Evolutionary conservation across 768 basidiomycete species (phyloP), one percentile per base, ranked within the genome.

Genomic region (Auriscalpium vulgare): DNA sequence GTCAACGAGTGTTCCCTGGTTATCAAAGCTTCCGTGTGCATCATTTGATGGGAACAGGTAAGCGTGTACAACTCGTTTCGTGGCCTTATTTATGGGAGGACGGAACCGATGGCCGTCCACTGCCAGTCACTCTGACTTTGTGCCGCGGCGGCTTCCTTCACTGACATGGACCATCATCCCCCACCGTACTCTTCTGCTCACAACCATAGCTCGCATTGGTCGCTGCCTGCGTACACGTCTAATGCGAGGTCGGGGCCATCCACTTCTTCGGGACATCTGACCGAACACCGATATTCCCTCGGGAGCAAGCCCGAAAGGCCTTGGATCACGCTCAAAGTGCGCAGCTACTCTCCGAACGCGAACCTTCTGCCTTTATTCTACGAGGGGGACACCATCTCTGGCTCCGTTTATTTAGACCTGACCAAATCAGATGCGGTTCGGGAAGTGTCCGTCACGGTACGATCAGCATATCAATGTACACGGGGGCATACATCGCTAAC

Each of bases 361-460:
- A 60, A 71, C 17, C 72, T 70, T 10, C 66, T 74, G 23, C 82
- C 81, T 17, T 62, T 73, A 29, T 81, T 78, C 60, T 63, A 73
- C 48, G 72, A 78, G 57, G 76, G 73, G 10, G 80, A 85, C 62
- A 56, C 62, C 13, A 70, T 86, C 52, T 62, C 74, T 1, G 83
- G 84, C 21, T 66, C 67, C 9, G 79, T 83, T 2, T 76, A 78
- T 60, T 62, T 83, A 34, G 75, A 81, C 51, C 67, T 80, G 37
- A 70, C 74, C 57, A 79, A 78, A 61, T 66, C 76, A 14, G 78
- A 81, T 54, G 74, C 70, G 11, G 65, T 77, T 50, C 81, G 82
- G 64, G 71, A 68, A 34, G 70, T 85, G 36, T 69, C 71, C 10
- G 62, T 83, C 59, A 69, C 74, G 54, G 80, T 79, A 56, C 53